A percentile compares a stretch with the other conserved stretches of the same genome.
phyloP scores from a whole-genome alignment of 768 basidiomycete genomes.

The Termitomyces sp. region DNA sequence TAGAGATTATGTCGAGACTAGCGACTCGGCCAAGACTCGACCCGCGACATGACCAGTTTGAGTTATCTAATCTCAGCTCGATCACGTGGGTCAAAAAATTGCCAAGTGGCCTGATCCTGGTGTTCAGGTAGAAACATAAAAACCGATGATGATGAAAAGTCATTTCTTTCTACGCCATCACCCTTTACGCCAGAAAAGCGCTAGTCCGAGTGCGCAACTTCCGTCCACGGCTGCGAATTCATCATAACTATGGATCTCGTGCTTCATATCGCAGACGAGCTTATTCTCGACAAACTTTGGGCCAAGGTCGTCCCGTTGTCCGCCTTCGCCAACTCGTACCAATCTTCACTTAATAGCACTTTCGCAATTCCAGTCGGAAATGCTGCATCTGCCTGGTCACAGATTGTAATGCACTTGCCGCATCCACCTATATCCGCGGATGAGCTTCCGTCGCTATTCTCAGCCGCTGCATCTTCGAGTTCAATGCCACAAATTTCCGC shows the following conservation, averaged over 20 bases:
- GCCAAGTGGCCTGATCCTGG: constrained; percentile 36
- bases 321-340: constrained; percentile 32
- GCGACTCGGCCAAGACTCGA: too few relatives aligned
- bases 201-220: background rate
- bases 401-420: constrained; percentile 51
- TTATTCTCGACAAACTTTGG: constrained; percentile 77
- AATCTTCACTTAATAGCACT: constrained; percentile 34
- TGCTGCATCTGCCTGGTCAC: constrained; percentile 44
- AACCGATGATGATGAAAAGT: constrained; percentile 18
- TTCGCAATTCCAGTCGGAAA: constrained; percentile 28
- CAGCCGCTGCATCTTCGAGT: constrained; percentile 21
- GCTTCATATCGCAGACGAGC: constrained; percentile 67
- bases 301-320: constrained; percentile 66
- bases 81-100: constrained; percentile 26
- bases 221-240: background rate
- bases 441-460: constrained; percentile 26
- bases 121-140: constrained; percentile 19
- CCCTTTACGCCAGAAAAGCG: background rate
- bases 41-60: too few relatives aligned
- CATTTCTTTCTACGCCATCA: background rate
- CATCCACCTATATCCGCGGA: constrained; percentile 47
- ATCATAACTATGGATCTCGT: constrained; percentile 71
- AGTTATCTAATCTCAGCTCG: background rate
- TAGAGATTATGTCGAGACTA: background rate
- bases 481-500: constrained; percentile 49